A percentile compares a stretch with the other conserved stretches of the same genome.
These are phyloP conservation scores for Xylaria multiplex DNA, from an alignment of 2,329 filamentous ascomycete species.

Conservation along the genomic window DNA sequence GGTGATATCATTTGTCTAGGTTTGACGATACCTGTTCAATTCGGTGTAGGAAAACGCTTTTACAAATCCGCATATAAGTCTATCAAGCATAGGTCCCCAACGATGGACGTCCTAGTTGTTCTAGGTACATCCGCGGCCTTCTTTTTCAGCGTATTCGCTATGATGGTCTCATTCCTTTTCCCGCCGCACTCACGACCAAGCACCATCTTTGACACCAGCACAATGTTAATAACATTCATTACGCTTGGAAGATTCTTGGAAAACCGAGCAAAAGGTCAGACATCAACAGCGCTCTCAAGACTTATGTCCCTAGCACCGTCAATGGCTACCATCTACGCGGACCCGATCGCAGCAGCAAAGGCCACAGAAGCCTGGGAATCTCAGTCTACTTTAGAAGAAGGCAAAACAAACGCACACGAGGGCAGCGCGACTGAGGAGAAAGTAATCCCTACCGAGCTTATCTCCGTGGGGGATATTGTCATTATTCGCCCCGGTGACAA, in stretches of 20 bases:
- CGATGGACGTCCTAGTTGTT: slow-evolving; percentile 97
- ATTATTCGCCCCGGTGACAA: slow-evolving; percentile 95
- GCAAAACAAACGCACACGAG: slow-evolving; percentile 58
- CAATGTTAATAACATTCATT: slow-evolving; percentile 97
- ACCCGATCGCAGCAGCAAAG: slow-evolving; percentile 93
- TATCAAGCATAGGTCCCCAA: slow-evolving; percentile 87
- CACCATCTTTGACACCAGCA: slow-evolving; percentile 96
- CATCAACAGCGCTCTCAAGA: slow-evolving; percentile 88
- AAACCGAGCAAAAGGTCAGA: slow-evolving; percentile 95
- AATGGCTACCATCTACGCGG: slow-evolving; percentile 95
- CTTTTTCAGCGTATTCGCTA: slow-evolving; percentile 90
- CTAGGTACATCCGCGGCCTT: slow-evolving; percentile 95
- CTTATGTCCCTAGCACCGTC: slow-evolving; percentile 97
- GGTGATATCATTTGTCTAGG: slow-evolving; percentile 85
- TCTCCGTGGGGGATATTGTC: slow-evolving; percentile 93
- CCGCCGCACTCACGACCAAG: slow-evolving; percentile 81
- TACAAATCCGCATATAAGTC: slow-evolving; percentile 95
- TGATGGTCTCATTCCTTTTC: slow-evolving; percentile 82
- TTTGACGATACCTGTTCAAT: slow-evolving; percentile 93
- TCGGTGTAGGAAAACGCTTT: slow-evolving; percentile 94
- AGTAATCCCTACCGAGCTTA: slow-evolving; percentile 89
- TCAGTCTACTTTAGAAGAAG: slow-evolving; percentile 53
- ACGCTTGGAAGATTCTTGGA: slow-evolving; percentile 90
- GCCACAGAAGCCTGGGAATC: slow-evolving; percentile 80
- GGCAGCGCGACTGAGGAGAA: slow-evolving; percentile 80